A percentile compares a stretch with the other conserved stretches of the same genome.
phyloP scores from a whole-genome alignment of 2,329 filamentous ascomycete species.

The Amylocarpus encephaloides region DNA sequence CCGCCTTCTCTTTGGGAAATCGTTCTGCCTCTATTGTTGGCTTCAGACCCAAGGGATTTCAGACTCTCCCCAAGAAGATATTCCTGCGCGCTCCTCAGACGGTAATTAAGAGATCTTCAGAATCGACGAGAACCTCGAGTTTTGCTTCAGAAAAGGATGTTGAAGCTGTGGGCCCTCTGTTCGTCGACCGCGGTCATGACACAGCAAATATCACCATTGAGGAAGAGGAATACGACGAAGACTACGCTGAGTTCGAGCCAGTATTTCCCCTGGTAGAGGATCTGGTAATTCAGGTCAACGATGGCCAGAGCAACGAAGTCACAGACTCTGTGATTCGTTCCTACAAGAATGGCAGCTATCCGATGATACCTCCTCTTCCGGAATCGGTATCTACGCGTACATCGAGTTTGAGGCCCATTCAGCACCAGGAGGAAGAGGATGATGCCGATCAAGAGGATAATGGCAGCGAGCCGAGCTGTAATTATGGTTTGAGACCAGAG shows the following conservation, averaged over 20 bases:
- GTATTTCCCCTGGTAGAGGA: slow-evolving; percentile 51
- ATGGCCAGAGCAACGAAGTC: slow-evolving; percentile 36
- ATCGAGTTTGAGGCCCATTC: slow-evolving; percentile 3
- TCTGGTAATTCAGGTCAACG: slow-evolving; percentile 48
- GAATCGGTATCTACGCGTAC: neutral
- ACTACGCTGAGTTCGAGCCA: slow-evolving; percentile 28
- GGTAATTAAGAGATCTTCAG: slow-evolving; percentile 29
- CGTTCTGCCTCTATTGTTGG: neutral
- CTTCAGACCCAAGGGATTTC: slow-evolving; percentile 6
- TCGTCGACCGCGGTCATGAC: slow-evolving; percentile 39
- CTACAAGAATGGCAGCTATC: slow-evolving; percentile 38
- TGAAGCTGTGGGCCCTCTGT: slow-evolving; percentile 11
- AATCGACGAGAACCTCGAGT: slow-evolving; percentile 5
- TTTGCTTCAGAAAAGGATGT: slow-evolving; percentile 1
- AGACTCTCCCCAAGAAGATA: slow-evolving; percentile 23
- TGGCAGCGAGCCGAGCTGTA: neutral
- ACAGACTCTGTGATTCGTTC: slow-evolving; percentile 43
- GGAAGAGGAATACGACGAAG: neutral
- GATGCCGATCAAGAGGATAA: neutral
- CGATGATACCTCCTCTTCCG: slow-evolving; percentile 16
- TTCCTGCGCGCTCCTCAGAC: slow-evolving; percentile 30
- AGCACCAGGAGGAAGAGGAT: neutral
- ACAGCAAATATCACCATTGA: slow-evolving; percentile 19
- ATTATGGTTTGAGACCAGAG: neutral
- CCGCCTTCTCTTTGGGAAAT: slow-evolving; percentile 11